A percentile compares a stretch with the other conserved stretches of the same genome.
phyloP scores from a whole-genome alignment of 108 stramenopile species.

The Nitzschia inconspicua region DNA sequence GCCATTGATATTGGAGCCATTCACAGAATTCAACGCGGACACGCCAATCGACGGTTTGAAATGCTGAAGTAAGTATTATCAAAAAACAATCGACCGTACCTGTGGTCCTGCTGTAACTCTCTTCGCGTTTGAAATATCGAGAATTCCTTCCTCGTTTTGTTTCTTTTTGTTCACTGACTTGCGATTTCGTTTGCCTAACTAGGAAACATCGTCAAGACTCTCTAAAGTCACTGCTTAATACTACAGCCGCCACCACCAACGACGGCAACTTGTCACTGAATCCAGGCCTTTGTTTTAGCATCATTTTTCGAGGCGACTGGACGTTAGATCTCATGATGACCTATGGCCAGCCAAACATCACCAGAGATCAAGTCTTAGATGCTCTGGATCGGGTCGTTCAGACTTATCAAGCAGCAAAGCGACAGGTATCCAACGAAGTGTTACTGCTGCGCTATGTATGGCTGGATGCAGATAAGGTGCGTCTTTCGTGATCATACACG shows the following conservation, averaged over 20 bases:
- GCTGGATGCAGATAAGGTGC: conserved; percentile 54
- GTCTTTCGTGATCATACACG: conserved; percentile 20
- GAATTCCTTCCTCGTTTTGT: not conserved
- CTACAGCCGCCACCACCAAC: not conserved
- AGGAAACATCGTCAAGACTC: conserved; percentile 20
- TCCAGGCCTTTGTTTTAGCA: conserved; percentile 63
- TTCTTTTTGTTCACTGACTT: not conserved
- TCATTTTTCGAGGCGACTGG: conserved; percentile 75
- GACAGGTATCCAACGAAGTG: conserved; percentile 72
- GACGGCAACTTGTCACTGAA: conserved; percentile 24
- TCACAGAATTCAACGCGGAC: conserved; percentile 77
- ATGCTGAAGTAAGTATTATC: conserved; percentile 11
- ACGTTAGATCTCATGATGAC: conserved; percentile 77
- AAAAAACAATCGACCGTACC: not conserved
- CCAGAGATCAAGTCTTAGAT: conserved; percentile 65
- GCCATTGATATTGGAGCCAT: conserved; percentile 77
- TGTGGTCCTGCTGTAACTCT: not conserved
- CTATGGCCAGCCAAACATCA: conserved; percentile 3
- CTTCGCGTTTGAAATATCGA: not conserved
- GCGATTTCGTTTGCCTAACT: not conserved
- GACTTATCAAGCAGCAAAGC: conserved; percentile 59
- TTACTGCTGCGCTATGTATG: conserved; percentile 76
- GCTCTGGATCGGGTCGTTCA: conserved; percentile 52
- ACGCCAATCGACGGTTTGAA: conserved; percentile 20
- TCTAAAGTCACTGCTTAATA: not conserved